Conservation (phyloP, 768 basidiomycete species). For the Neoboletus magnificus region DNA sequence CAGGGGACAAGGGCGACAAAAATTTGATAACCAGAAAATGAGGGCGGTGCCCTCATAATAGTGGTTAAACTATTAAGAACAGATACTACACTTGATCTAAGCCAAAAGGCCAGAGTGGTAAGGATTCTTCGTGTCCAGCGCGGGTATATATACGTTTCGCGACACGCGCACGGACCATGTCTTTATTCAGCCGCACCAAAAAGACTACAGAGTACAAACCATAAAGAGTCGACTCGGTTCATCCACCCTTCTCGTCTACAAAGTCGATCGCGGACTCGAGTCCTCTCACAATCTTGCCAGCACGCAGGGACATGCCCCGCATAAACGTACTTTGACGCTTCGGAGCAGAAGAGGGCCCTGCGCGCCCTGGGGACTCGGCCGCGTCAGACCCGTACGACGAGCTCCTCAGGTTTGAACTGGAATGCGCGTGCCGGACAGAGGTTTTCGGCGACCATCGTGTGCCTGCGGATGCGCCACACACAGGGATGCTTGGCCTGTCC, state of each 20-base stretch:
- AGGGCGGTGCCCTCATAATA: constrained; percentile 55
- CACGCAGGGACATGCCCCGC: constrained; percentile 33
- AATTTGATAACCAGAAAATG: constrained; percentile 54
- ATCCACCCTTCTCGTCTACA: constrained; percentile 31
- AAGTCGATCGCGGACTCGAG: constrained; percentile 42
- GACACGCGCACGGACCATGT: constrained; percentile 20
- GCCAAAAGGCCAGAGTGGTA: constrained; percentile 49
- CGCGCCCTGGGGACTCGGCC: not conserved
- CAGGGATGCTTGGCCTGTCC: not conserved
- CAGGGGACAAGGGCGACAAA: constrained; percentile 25
- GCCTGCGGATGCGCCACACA: not conserved
- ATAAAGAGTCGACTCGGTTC: not conserved
- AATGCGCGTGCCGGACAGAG: constrained; percentile 21
- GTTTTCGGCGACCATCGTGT: not conserved
- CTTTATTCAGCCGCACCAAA: not conserved
- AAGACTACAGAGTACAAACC: not conserved
- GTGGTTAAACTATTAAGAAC: constrained; percentile 62
- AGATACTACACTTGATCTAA: constrained; percentile 81
- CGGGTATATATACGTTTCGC: constrained; percentile 9
- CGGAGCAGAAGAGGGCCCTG: constrained; percentile 11
- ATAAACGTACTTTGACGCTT: constrained; percentile 32
- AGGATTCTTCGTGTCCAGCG: not conserved
- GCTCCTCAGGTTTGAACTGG: constrained; percentile 26
- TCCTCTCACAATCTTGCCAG: constrained; percentile 36
- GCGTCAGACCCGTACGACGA: constrained; percentile 14